Conservation (phyloP, 225 moss, liverwort and hornwort species). For the Polytrichum formosum region DNA sequence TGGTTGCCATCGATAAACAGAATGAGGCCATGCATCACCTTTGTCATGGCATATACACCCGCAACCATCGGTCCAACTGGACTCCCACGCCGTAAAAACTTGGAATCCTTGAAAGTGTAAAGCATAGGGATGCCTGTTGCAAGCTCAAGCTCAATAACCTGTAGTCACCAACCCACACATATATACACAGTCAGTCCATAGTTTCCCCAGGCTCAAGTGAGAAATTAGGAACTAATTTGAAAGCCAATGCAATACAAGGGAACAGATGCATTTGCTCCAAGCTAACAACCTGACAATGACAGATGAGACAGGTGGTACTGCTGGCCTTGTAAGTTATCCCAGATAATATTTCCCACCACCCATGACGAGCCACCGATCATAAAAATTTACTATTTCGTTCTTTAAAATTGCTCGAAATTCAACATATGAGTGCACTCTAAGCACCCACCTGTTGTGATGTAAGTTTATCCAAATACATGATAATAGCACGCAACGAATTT, state of each 20-base stretch:
- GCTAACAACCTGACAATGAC: too few relatives aligned
- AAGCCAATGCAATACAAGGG: too few relatives aligned
- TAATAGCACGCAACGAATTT: slow-evolving; percentile 85
- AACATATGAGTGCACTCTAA: too few relatives aligned
- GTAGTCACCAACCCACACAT: background rate
- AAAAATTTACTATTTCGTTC: too few relatives aligned
- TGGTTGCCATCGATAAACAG: background rate
- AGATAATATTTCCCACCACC: too few relatives aligned
- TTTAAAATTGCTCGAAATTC: too few relatives aligned
- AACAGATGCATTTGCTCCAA: too few relatives aligned
- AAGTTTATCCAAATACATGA: slow-evolving; percentile 92
- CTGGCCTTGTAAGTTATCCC: too few relatives aligned
- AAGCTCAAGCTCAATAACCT: slow-evolving; percentile 94
- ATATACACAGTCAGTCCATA: background rate
- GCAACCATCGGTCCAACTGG: slow-evolving; percentile 70
- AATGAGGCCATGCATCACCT: slow-evolving; percentile 26
- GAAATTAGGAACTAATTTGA: too few relatives aligned
- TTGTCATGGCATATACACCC: slow-evolving; percentile 82
- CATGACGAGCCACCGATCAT: too few relatives aligned
- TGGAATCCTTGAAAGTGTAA: slow-evolving; percentile 64
- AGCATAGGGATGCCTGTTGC: slow-evolving; percentile 96
- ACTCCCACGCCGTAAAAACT: slow-evolving; percentile 77
- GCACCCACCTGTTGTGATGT: slow-evolving; percentile 64
- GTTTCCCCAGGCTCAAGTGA: background rate
- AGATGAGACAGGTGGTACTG: too few relatives aligned